These are phyloP conservation scores for Clavispora carvajalis DNA, from an alignment of 805 yeast species.

Conservation along the genomic window DNA sequence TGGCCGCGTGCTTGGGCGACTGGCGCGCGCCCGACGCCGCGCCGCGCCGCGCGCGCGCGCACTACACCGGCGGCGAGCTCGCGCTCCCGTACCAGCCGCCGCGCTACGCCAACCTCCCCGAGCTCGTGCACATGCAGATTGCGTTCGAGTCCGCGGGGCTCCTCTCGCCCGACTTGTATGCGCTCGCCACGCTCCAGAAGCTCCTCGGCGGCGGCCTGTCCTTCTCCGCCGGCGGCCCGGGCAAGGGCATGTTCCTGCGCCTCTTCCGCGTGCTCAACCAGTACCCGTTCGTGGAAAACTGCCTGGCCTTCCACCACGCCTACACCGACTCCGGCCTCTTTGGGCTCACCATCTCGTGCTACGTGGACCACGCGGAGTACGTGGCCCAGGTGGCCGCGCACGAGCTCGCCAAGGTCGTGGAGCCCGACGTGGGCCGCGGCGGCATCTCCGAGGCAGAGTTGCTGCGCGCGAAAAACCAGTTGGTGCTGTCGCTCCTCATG, in stretches of 20 bases:
- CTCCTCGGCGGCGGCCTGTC: constrained; percentile 96
- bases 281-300: constrained; percentile 85
- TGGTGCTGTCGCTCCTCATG: constrained; percentile 83
- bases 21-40: constrained; percentile 30
- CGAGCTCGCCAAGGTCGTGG: constrained; percentile 34
- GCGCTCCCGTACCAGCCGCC: constrained; percentile 36
- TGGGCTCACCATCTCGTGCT: constrained; percentile 80
- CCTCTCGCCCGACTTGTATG: constrained; percentile 80
- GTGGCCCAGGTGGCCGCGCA: constrained; percentile 70
- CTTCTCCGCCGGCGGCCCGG: constrained; percentile 98
- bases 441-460: constrained; percentile 71
- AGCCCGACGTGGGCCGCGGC: constrained; percentile 36
- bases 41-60: constrained; percentile 44
- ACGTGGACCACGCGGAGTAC: constrained; percentile 81
- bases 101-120: constrained; percentile 52
- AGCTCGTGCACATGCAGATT: constrained; percentile 77
- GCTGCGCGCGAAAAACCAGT: constrained; percentile 84
- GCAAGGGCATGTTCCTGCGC: constrained; percentile 97
- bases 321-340: constrained; percentile 88
- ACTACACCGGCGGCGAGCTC: constrained; percentile 47
- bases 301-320: constrained; percentile 83
- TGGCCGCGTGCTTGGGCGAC: constrained; percentile 58
- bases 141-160: constrained; percentile 87
- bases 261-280: constrained; percentile 87
- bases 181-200: constrained; percentile 84